phyloP scores from a whole-genome alignment of 2,329 filamentous ascomycete genomes.

The Cladosporium colombiae region DNA sequence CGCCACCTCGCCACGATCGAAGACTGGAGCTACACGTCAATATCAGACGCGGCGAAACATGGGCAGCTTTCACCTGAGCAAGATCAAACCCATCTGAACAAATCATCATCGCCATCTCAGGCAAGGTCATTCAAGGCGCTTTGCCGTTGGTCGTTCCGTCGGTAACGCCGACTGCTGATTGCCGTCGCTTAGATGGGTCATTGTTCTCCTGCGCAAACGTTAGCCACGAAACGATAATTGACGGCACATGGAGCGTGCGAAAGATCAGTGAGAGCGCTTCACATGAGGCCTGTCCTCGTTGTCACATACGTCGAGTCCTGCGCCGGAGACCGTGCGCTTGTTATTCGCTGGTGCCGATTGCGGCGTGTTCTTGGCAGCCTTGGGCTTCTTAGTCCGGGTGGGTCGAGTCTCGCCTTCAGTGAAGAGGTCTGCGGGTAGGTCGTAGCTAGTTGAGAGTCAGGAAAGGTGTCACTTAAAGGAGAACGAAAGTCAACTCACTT shows the following conservation, averaged over 20 bases:
- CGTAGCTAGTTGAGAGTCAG: conserved; percentile 59
- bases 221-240: not conserved
- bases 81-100: conserved; percentile 6
- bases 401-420: conserved; percentile 66
- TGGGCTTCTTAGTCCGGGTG: conserved; percentile 44
- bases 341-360: conserved; percentile 31
- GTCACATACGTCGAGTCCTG: conserved; percentile 49
- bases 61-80: not conserved
- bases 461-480: not conserved
- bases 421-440: conserved; percentile 89
- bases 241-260: conserved; percentile 4
- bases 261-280: not conserved
- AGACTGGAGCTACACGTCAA: conserved; percentile 15
- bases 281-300: not conserved
- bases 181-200: conserved; percentile 37
- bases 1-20: not conserved
- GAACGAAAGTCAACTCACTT: conserved; percentile 61
- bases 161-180: conserved; percentile 25
- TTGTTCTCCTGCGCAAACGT: conserved; percentile 30
- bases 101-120: not conserved
- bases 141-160: conserved; percentile 24
- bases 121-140: conserved; percentile 1
- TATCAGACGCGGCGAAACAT: conserved; percentile 9
- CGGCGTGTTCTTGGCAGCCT: conserved; percentile 25
- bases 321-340: conserved; percentile 48